Percentiles rank a stretch among this genome's conserved stretches.
phyloP scores from a whole-genome alignment of 331 rosid species.

The Pyracantha coccinea region DNA sequence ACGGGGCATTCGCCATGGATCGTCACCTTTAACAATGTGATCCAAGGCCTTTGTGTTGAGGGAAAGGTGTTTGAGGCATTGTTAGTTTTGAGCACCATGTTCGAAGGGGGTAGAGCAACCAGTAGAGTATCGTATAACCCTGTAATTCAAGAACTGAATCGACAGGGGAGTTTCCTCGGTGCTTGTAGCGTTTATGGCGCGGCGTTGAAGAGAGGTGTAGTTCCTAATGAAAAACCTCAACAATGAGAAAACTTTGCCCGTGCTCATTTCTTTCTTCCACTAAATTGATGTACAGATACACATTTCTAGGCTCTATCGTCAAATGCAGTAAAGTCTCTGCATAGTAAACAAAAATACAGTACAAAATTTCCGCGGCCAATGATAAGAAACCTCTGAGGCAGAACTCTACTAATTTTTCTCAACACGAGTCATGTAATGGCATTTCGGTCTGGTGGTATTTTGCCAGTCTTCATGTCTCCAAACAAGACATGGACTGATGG shows the following conservation, averaged over 20 bases:
- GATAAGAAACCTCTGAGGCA: slow-evolving; percentile 18
- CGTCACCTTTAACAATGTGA: slow-evolving; percentile 23
- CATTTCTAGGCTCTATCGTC: slow-evolving; percentile 1
- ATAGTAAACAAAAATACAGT: neutral
- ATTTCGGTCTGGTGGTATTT: neutral
- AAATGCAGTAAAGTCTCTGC: slow-evolving; percentile 10
- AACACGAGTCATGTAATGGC: slow-evolving; percentile 59
- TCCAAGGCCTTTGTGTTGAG: slow-evolving; percentile 42
- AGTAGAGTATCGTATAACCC: slow-evolving; percentile 24
- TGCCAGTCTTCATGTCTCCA: neutral
- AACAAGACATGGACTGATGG: neutral
- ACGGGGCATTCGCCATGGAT: slow-evolving; percentile 30
- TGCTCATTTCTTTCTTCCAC: neutral
- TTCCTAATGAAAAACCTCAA: slow-evolving; percentile 19
- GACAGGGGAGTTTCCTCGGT: slow-evolving; percentile 22
- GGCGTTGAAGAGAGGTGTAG: slow-evolving; percentile 58
- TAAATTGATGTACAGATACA: slow-evolving; percentile 20
- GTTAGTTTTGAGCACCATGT: slow-evolving; percentile 16
- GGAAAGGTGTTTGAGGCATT: slow-evolving; percentile 42
- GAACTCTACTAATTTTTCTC: slow-evolving; percentile 17
- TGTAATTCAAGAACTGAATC: slow-evolving; percentile 37
- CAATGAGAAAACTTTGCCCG: neutral
- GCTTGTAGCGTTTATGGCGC: slow-evolving; percentile 40
- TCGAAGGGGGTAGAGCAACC: slow-evolving; percentile 29
- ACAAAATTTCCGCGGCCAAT: neutral